These are phyloP conservation scores for Vitis hybrid DNA, from an alignment of 177 flowering plant genomes.

Conservation along the genomic window DNA sequence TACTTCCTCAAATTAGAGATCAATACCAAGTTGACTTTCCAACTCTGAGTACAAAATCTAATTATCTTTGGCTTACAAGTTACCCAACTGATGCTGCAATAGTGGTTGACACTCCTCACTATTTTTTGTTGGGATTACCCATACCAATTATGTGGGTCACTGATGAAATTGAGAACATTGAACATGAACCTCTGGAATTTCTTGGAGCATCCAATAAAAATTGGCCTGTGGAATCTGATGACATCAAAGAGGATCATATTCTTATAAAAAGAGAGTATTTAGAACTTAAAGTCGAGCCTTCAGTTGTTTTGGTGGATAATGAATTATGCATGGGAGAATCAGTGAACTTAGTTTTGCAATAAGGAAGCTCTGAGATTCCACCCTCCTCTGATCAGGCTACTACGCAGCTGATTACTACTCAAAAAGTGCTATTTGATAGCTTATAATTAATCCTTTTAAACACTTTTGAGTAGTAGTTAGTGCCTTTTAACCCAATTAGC, in stretches of 20 bases:
- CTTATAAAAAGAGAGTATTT: slow-evolving; percentile 6
- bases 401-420: too few species aligned
- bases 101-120: not conserved
- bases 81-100: slow-evolving; percentile 11
- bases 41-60: slow-evolving; percentile 18
- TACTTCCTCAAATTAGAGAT: slow-evolving; percentile 48
- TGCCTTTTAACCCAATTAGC: too few species aligned
- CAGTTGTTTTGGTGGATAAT: slow-evolving; percentile 4
- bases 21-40: slow-evolving; percentile 55
- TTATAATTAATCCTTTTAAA: too few species aligned
- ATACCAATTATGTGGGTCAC: slow-evolving; percentile 36
- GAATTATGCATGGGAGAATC: slow-evolving; percentile 8
- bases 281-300: slow-evolving; percentile 20
- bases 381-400: not conserved
- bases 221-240: not conserved
- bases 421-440: too few species aligned
- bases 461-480: too few species aligned
- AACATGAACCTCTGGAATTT: slow-evolving; percentile 12
- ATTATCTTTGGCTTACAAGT: slow-evolving; percentile 1
- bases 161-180: slow-evolving; percentile 7
- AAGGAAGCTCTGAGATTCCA: not conserved
- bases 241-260: not conserved
- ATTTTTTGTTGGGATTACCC: slow-evolving; percentile 33
- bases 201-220: not conserved
- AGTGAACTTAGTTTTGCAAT: not conserved